phyloP scores from a whole-genome alignment of 1,284 basidiomycete species.

The Pseudozyma pruni region DNA sequence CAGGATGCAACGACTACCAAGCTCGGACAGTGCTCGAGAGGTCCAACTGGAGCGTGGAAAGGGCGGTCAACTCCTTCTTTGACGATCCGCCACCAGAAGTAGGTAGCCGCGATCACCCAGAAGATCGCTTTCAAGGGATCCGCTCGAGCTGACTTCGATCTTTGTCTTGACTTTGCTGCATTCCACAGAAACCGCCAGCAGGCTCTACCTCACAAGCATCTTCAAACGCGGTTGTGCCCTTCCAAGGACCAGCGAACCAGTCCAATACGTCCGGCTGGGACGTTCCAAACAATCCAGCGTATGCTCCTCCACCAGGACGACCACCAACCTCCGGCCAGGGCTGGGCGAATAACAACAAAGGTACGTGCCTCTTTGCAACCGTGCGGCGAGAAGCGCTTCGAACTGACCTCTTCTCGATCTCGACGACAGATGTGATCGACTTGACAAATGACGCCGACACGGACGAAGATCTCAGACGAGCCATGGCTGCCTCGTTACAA shows the following conservation, averaged over 20 bases:
- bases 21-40: constrained; percentile 31
- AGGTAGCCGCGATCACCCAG: neutral
- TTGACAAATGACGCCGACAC: constrained; percentile 37
- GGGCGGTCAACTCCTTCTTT: constrained; percentile 43
- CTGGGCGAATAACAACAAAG: constrained; percentile 24
- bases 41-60: constrained; percentile 31
- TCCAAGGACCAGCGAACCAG: constrained; percentile 5
- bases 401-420: neutral
- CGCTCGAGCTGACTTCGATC: neutral
- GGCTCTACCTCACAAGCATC: constrained; percentile 8
- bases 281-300: constrained; percentile 10
- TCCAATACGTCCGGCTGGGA: constrained; percentile 20
- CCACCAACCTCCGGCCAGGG: constrained; percentile 10
- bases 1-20: constrained; percentile 39
- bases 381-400: neutral
- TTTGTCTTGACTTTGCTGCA: neutral
- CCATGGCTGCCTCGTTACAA: constrained; percentile 43
- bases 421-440: constrained; percentile 30
- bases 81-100: constrained; percentile 48
- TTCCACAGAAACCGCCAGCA: constrained; percentile 6
- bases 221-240: constrained; percentile 21
- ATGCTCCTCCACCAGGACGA: constrained; percentile 23
- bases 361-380: neutral
- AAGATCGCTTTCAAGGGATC: too few species aligned
- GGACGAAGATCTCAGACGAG: constrained; percentile 40